Evolutionary conservation across 257 asterid genomes (phyloP).

Genomic region (Henckelia pumila): DNA sequence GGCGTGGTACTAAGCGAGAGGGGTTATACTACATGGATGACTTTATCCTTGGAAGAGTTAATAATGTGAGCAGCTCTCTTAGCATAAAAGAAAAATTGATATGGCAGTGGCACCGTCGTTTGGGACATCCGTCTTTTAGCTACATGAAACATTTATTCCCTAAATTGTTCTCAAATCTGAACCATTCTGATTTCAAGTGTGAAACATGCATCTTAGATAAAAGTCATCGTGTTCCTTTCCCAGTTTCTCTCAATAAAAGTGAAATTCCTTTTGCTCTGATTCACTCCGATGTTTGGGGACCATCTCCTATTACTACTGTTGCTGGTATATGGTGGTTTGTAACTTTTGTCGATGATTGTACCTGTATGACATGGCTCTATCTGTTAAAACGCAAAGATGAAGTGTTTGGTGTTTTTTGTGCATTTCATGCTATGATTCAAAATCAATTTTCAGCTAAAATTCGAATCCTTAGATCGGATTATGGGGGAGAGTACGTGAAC

Average conservation of each 20-base stretch:
- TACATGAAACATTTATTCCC: not conserved
- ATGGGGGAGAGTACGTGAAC: slow-evolving; percentile 2
- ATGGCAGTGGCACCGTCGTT: slow-evolving; percentile 11
- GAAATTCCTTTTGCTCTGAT: not conserved
- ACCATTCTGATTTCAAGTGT: not conserved
- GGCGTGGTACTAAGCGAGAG: too few relatives aligned
- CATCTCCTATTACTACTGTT: too few relatives aligned
- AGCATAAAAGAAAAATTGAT: not conserved
- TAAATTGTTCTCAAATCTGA: not conserved
- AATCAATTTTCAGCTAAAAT: slow-evolving; percentile 5
- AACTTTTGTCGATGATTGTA: too few relatives aligned
- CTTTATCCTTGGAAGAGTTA: not conserved
- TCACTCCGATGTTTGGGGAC: too few relatives aligned
- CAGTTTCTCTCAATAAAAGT: not conserved
- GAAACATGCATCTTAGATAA: not conserved
- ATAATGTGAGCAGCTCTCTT: not conserved
- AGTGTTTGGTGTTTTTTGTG: not conserved
- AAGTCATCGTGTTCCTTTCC: slow-evolving; percentile 14
- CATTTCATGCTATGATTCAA: slow-evolving; percentile 15
- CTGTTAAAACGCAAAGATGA: not conserved
- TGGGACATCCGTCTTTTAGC: slow-evolving; percentile 8
- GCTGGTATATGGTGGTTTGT: too few relatives aligned
- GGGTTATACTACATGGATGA: not conserved
- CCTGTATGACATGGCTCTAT: slow-evolving; percentile 17
- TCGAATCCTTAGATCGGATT: slow-evolving; percentile 2